These are phyloP conservation scores for Cryoendolithus antarcticus DNA, from an alignment of 2,329 filamentous ascomycete species.

Conservation along the genomic window DNA sequence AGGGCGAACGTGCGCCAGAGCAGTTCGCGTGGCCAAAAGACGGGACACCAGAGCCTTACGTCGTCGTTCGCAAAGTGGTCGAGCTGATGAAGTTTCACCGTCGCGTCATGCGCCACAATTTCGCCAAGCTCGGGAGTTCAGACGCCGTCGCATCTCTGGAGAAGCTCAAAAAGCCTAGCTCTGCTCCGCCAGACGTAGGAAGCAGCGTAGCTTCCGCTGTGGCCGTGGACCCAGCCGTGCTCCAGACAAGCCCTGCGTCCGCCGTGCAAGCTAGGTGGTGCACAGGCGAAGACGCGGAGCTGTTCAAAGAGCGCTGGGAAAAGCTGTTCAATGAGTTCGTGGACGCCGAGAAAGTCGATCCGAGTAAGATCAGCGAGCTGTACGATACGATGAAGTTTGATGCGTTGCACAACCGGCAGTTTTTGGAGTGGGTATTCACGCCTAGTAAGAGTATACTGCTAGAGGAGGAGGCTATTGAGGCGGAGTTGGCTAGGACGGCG, in stretches of 20 bases:
- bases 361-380: constrained; percentile 94
- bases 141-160: constrained; percentile 48
- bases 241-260: constrained; percentile 6
- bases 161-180: constrained; percentile 41
- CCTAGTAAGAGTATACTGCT: constrained; percentile 68
- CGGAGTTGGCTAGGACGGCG: no score
- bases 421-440: constrained; percentile 94
- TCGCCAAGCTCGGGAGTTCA: constrained; percentile 58
- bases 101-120: constrained; percentile 89
- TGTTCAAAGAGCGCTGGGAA: constrained; percentile 96
- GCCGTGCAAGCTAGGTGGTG: constrained; percentile 85
- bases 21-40: constrained; percentile 96
- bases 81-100: constrained; percentile 97
- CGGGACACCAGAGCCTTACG: constrained; percentile 85
- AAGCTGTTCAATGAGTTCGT: constrained; percentile 96
- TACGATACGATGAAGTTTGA: constrained; percentile 99
- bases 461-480: constrained; percentile 29
- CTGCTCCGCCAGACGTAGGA: constrained; percentile 19
- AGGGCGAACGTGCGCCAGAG: constrained; percentile 84
- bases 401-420: constrained; percentile 88
- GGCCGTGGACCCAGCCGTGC: constrained; percentile 4
- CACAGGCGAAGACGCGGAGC: constrained; percentile 82
- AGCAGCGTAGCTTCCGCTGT: constrained; percentile 4
- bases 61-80: constrained; percentile 83
- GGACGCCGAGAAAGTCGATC: constrained; percentile 94